Base-by-base conservation (phyloP, 2,329 filamentous ascomycete species). In the Cytospora piceae region DNA sequence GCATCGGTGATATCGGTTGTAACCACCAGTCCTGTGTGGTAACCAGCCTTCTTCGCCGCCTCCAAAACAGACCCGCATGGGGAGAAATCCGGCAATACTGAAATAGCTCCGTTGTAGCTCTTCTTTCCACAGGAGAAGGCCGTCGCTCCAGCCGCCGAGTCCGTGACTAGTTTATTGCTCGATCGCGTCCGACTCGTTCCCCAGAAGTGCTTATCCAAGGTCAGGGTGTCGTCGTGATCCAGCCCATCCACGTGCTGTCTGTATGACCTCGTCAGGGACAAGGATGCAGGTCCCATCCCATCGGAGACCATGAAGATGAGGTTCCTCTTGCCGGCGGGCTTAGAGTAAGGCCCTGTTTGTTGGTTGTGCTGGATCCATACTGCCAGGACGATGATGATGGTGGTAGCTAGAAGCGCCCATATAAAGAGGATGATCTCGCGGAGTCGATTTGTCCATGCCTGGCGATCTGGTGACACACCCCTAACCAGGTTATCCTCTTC, bases 281-380 rank as follows among this genome's bases (percentile, higher is more conserved):
- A 83, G 72, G 92, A 94, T 11, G 95, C 92, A 9, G 95, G 95
- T 0, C 95, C 95, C 95, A 99, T 99, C 73, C 95, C 95, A 77
- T 99, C 95, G 0, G 93, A 97, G 46, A 99, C 94, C 95, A 99
- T 99, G 82, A 99, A 98, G 72, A 99, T 90, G 61, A 99, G 83
- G 78, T 98, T 99, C 63, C 92, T 87, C 83, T 98, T 99, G 61
- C 88, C 87, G 68, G 73, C 31, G 72, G 75, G 65, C 70, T 73
- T 59, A 69, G 74, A 65, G 58, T 74, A 74, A 64, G 69, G 72
- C 51, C 75, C 71, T 14, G 81, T 83, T 64, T 84, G 80, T 68
- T 87, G 82, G 72, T 87, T 85, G 77, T 97, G 92, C 74, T 92
- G 91, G 20, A 91, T 78, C 79, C 82, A 83, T n/a, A 95, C 90